These are phyloP conservation scores for Yarrowia hollandica DNA, from an alignment of 805 yeast genomes.

Conservation along the genomic window DNA sequence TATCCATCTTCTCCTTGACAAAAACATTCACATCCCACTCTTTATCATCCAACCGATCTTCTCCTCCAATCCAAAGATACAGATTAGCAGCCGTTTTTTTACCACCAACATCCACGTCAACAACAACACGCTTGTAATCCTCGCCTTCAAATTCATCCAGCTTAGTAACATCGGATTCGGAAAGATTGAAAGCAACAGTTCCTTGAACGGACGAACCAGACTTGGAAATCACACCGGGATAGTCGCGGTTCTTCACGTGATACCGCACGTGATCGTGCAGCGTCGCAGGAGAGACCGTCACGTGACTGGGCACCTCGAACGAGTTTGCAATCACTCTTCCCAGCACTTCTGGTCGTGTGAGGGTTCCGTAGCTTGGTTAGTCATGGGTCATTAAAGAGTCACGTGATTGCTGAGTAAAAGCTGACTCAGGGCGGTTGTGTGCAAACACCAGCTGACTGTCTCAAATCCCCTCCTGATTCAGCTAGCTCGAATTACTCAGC, in stretches of 20 bases:
- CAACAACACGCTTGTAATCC: slow-evolving; percentile 7
- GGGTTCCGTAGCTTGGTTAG: slow-evolving; percentile 19
- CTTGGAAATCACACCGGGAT: slow-evolving; percentile 7
- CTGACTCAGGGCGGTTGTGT: too few species aligned
- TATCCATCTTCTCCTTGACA: slow-evolving; percentile 10
- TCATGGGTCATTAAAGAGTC: too few species aligned
- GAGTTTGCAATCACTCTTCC: slow-evolving; percentile 25
- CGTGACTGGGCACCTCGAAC: slow-evolving; percentile 8
- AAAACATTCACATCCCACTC: slow-evolving; percentile 21
- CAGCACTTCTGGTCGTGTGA: slow-evolving; percentile 15
- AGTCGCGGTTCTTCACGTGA: slow-evolving; percentile 1
- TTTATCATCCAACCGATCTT: not conserved
- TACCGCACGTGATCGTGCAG: slow-evolving; percentile 5
- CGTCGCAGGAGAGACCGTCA: not conserved
- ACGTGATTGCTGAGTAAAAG: not conserved
- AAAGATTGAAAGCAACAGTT: slow-evolving; percentile 10
- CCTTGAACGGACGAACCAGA: not conserved
- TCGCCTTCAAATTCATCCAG: slow-evolving; percentile 8
- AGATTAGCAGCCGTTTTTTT: not conserved
- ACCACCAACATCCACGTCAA: not conserved
- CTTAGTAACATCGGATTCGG: slow-evolving; percentile 6
- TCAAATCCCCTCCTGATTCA: too few species aligned
- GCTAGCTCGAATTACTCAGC: too few species aligned
- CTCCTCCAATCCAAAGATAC: slow-evolving; percentile 23
- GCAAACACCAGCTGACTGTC: too few species aligned